Evolutionary conservation across 2,329 filamentous ascomycete species (phyloP), one percentile per base, ranked within the genome.

Genomic region (Biscogniauxia sp.): DNA sequence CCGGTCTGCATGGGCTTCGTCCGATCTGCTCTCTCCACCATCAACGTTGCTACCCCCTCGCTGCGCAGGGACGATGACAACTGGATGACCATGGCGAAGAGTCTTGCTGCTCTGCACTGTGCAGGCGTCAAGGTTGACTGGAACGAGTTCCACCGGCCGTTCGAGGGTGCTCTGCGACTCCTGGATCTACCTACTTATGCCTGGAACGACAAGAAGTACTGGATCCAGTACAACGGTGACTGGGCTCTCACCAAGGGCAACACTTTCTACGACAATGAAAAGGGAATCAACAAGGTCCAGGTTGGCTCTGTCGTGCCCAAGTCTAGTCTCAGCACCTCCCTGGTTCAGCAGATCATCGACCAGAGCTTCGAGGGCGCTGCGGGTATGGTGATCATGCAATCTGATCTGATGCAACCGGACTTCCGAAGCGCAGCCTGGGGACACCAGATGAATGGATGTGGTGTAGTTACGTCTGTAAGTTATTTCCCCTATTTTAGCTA

Each of bases 191-290:
- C 90, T 0, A 82, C 83, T 1, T 93, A 93, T 72, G 81, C 82
- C 0, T 93, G 89, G 76, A 87, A 93, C 68, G 79, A 86, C 68
- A 91, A 91, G 79, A 88, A 85, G 65, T 92, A 92, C 72, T 87
- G 84, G 84, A 78, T 86, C 51, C 79, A 82, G 68, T 87, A 86
- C 70, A 75, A 82, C 63, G 88, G 90, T 63, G 87, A 92, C 73
- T 93, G 88, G 86, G 84, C 82, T 20, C 78, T 92, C 45, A 86
- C 82, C 62, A 93, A 93, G 79, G 68, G 60, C 51, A 55, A 55
- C 53, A 55, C 53, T 5, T 55, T 19, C 20, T 41, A 55, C 32
- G 53, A 55, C 41, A 26, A 15, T 11, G 45, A 58, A 25, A 61
- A 59, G 53, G 53, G 28, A 19, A 41, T 20, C 51, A 19, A 17